Evolutionary conservation across 495 filamentous ascomycete genomes (phyloP).

Genomic region (Talaromyces stipitatus): DNA sequence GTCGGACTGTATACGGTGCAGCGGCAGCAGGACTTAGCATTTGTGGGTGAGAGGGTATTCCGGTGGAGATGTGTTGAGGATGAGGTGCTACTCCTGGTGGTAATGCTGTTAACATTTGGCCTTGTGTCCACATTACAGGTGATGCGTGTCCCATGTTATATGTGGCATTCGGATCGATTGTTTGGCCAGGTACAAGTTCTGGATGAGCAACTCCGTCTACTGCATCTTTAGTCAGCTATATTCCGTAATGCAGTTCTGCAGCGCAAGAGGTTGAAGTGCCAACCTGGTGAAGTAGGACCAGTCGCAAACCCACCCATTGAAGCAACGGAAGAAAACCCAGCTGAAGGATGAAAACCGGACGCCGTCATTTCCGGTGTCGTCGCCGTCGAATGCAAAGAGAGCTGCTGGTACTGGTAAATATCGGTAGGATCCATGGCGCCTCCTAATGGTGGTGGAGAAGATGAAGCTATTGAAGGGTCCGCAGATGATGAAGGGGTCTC

Average conservation of each 20-base stretch:
- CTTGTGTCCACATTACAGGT: conserved; percentile 8
- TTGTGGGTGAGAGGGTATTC: conserved; percentile 25
- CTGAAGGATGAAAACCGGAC: conserved; percentile 15
- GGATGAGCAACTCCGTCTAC: conserved; percentile 3
- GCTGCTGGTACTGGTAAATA: conserved; percentile 31
- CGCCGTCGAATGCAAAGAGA: conserved; percentile 20
- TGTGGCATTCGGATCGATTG: conserved; percentile 4
- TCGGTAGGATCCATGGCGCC: conserved; percentile 27
- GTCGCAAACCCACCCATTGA: conserved; percentile 24
- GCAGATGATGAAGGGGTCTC: conserved; percentile 33
- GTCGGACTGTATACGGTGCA: neutral
- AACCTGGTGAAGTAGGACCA: conserved; percentile 19
- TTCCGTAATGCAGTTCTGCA: neutral
- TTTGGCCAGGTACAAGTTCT: conserved; percentile 3
- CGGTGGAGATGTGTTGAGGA: conserved; percentile 22
- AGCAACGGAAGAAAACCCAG: conserved; percentile 21
- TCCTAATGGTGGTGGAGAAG: conserved; percentile 32
- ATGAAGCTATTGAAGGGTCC: conserved; percentile 35
- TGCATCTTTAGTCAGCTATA: neutral
- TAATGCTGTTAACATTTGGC: conserved; percentile 17
- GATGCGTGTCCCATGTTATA: conserved; percentile 6
- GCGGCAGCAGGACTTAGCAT: conserved; percentile 28
- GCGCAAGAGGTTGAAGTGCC: conserved; percentile 9
- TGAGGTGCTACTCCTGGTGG: conserved; percentile 19
- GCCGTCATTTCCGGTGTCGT: conserved; percentile 29